A percentile compares a stretch with the other conserved stretches of the same genome.
Evolutionary conservation across 768 basidiomycete genomes (phyloP).

Genomic region (Tricholoma saponaceum): DNA sequence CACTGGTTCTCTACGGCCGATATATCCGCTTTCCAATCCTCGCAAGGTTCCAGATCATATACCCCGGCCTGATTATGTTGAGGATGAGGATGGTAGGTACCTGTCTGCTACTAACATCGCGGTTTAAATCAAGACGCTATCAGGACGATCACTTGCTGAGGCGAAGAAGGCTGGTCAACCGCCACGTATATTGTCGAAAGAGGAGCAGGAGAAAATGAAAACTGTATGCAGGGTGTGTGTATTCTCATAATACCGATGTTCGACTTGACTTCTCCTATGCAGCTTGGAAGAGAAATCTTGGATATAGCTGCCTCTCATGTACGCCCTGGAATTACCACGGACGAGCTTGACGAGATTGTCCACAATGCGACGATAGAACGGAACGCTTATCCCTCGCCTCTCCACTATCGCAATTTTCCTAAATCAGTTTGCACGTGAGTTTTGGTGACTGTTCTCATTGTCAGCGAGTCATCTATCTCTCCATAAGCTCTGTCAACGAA

Average conservation of each 20-base stretch:
- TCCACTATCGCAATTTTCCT: slow-evolving; percentile 88
- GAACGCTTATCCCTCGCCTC: slow-evolving; percentile 89
- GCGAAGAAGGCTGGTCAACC: slow-evolving; percentile 52
- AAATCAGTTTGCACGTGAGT: slow-evolving; percentile 96
- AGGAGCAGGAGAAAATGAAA: slow-evolving; percentile 90
- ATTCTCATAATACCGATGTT: neutral
- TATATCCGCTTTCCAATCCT: slow-evolving; percentile 82
- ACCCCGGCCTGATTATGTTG: slow-evolving; percentile 83
- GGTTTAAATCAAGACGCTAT: neutral
- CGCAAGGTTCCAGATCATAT: slow-evolving; percentile 82
- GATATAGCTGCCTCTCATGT: slow-evolving; percentile 86
- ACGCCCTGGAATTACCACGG: slow-evolving; percentile 91
- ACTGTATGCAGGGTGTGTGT: slow-evolving; percentile 74
- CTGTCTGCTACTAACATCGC: neutral
- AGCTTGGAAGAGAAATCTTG: slow-evolving; percentile 92
- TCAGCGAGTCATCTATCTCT: slow-evolving; percentile 1
- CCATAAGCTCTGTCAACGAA: slow-evolving; percentile 81
- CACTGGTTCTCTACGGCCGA: slow-evolving; percentile 76
- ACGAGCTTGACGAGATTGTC: slow-evolving; percentile 90
- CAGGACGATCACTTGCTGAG: slow-evolving; percentile 63
- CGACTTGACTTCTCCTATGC: slow-evolving; percentile 2
- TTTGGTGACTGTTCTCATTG: neutral
- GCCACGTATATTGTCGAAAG: slow-evolving; percentile 58
- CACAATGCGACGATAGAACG: slow-evolving; percentile 90
- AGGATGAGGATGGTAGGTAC: slow-evolving; percentile 39